Evolutionary conservation across 78 protist species (phyloP), one percentile per base, ranked within the genome.

Genomic region (Dictyostelium brefeldianum): DNA sequence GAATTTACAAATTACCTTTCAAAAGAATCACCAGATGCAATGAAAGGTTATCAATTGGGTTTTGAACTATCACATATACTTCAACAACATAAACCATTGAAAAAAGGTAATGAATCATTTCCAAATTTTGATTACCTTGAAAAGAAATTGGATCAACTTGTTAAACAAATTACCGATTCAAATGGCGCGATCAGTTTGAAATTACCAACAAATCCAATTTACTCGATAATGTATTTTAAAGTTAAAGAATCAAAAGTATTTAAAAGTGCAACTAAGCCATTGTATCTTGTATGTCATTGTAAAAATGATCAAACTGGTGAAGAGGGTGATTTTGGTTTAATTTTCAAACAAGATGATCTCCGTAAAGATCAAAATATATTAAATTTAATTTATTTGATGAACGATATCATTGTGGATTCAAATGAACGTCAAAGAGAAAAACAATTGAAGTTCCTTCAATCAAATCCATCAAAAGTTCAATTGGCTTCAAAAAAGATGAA

Each of bases 371-470:
- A 71, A 83, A 18, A 96, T 51, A 98, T 98, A 73, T 85, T 93
- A 71, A 98, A 98, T 80, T 36, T 98, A 29, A 89, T 99, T 69
- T 12, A 17, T 29, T 78, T 99, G 56, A 98, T 98, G 99, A 31
- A 73, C 9, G 79, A 94, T 27, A 29, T 67, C 11, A 67, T 67
- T 31, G 17, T 67, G 6, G 25, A 67, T 5, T 67, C 12, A 29
- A 67, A 67, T 15, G 20, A 27, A 12, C 75, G 48, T 31, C 70
- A 36, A 25, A 67, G 29, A 67, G 75, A 67, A 31, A 31, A 0
- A 2, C 4, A 15, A 27, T 43, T 9, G 15, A 67, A 67, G n/a
- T 51, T 51, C 15, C 4, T 51, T 4, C n/a, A 8, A 14, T 14
- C 56, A 1, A 51, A 51, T 12, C 56, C 56, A 51, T 51, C n/a